Evolutionary conservation across 371 early-diverging fungal species (phyloP), one percentile per base, ranked within the genome.

Genomic region (Dichotomocladium elegans): DNA sequence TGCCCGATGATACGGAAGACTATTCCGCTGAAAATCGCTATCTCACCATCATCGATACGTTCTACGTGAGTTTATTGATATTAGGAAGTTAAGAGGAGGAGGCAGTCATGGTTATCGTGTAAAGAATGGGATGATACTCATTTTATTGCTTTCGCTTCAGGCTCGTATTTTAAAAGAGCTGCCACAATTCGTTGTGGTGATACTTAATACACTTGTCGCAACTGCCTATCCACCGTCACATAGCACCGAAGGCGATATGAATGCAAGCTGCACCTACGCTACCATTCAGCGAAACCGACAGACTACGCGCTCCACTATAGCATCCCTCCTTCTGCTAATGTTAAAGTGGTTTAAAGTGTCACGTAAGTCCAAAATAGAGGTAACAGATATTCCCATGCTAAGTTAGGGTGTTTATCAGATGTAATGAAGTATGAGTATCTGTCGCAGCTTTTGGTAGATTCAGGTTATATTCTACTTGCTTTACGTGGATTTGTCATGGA

Each of bases 371-470:
- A 28, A 8, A 6, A 15, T 29, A 7, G 17, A 30, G 7, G 11
- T 19, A 7, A 26, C 22, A 29, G n/a, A 30, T 46, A 2, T 22
- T 28, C n/a, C 4, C 24, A 15, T 45, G 3, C 11, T 45, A 17
- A 22, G 12, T 8, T 9, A 5, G 17, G 33, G 22, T 34, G 35
- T 22, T 37, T 15, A 7, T 57, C n/a, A 85, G 87, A 93, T 62
- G 75, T 80, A 4, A 56, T 89, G 34, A 86, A 85, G 51, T 89
- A 85, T 65, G 90, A 92, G 58, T 87, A 91, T 65, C 61, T 90
- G 5, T 81, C 82, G 8, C 89, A 89, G 56, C 70, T 88, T 0
- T 65, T 93, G 31, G 80, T 89, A 14, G 94, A 93, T 63, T 86
- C 87, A 19, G 91, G 90, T 29, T 85, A 89, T 42, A 71, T 90